Conservation (phyloP, 371 early-diverging fungal species). For the Mortierella sp. region DNA sequence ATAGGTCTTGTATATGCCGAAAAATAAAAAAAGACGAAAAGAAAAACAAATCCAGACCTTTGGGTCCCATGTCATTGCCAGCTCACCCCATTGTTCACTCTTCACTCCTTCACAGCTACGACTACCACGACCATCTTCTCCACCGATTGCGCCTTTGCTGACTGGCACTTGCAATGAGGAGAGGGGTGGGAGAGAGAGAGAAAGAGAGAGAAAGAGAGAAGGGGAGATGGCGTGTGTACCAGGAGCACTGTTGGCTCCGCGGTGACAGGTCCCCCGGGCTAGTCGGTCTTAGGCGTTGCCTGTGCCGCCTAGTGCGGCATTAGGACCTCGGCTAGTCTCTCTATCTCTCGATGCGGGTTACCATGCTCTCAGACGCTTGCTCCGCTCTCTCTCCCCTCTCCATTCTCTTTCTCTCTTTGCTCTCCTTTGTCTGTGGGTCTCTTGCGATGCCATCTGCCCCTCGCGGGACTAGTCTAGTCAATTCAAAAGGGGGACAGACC, state of each 20-base stretch:
- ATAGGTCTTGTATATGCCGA: not conserved
- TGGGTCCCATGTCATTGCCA: not conserved
- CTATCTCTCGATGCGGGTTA: too few species aligned
- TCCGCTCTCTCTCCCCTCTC: not conserved
- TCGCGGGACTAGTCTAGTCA: too few species aligned
- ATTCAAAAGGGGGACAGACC: too few species aligned
- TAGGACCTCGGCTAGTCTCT: too few species aligned
- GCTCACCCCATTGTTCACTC: too few species aligned
- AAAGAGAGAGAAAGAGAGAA: conserved; percentile 51
- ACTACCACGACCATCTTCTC: too few species aligned
- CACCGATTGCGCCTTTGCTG: too few species aligned
- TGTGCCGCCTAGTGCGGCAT: too few species aligned
- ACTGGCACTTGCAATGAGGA: conserved; percentile 28
- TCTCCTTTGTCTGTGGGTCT: too few species aligned
- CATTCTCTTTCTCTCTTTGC: conserved; percentile 9
- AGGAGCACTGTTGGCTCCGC: conserved; percentile 7
- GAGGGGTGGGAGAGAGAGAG: conserved; percentile 17
- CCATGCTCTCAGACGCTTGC: conserved; percentile 1
- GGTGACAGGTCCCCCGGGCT: not conserved
- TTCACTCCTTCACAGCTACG: too few species aligned
- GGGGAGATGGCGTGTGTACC: conserved; percentile 7
- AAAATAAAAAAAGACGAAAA: not conserved
- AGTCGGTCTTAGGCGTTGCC: too few species aligned
- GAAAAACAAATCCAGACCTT: not conserved
- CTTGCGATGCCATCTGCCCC: too few species aligned